Percentiles rank a stretch among this genome's conserved stretches.
Evolutionary conservation across 148 eudicot genomes (phyloP).

Genomic region (Agrostemma githago): DNA sequence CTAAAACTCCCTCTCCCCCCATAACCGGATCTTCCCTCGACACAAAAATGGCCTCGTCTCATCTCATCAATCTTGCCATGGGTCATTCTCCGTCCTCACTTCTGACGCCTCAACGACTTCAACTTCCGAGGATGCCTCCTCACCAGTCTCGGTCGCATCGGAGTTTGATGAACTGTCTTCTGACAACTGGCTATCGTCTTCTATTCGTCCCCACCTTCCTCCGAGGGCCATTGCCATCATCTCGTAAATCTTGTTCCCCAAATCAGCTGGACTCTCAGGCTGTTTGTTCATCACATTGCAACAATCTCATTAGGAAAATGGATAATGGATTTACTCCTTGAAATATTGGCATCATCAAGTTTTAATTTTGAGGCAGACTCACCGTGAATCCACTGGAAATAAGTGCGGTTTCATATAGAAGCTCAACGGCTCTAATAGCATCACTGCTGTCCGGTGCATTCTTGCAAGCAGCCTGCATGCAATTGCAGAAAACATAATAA

Average conservation of each 20-base stretch:
- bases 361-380: conserved; percentile 25
- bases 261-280: conserved; percentile 98
- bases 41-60: background rate
- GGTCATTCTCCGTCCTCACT: conserved; percentile 83
- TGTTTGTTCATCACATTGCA: conserved; percentile 20
- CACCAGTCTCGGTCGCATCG: conserved; percentile 32
- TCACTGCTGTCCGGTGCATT: conserved; percentile 79
- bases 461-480: conserved; percentile 88
- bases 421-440: conserved; percentile 76
- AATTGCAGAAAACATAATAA: background rate
- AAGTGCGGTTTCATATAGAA: conserved; percentile 74
- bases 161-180: conserved; percentile 36
- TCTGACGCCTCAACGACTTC: conserved; percentile 91
- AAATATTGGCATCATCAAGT: background rate
- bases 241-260: conserved; percentile 93
- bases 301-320: background rate
- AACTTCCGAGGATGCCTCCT: conserved; percentile 29
- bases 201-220: conserved; percentile 90
- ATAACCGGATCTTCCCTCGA: background rate
- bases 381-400: conserved; percentile 93
- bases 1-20: background rate
- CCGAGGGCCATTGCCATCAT: conserved; percentile 99
- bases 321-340: background rate
- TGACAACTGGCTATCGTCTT: conserved; percentile 28
- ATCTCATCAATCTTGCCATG: conserved; percentile 60